These are phyloP conservation scores for Nepenthes alata DNA, from an alignment of 179 eudicot species.

Conservation along the genomic window DNA sequence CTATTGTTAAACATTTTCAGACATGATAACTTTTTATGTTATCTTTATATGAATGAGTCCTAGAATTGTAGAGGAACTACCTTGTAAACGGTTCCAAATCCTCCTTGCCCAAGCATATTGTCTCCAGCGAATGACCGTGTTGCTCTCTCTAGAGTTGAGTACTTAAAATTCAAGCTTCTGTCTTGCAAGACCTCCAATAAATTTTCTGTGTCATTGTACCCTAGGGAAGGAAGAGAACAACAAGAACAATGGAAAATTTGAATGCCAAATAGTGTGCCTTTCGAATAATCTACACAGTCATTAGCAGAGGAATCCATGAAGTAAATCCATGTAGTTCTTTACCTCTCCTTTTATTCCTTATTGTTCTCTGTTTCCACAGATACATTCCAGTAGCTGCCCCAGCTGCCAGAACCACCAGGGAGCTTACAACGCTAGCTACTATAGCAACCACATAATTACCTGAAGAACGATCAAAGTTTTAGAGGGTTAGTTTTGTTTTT, in stretches of 20 bases:
- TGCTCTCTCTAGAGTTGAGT: conserved; percentile 57
- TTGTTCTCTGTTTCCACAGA: conserved; percentile 36
- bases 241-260: background rate
- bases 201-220: conserved; percentile 35
- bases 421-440: conserved; percentile 37
- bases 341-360: conserved; percentile 57
- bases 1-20: too few relatives aligned
- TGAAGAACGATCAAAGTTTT: conserved; percentile 13
- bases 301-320: background rate
- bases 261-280: background rate
- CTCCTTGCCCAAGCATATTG: conserved; percentile 61
- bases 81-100: conserved; percentile 69
- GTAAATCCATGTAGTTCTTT: background rate
- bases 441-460: conserved; percentile 20
- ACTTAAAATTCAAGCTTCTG: conserved; percentile 53
- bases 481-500: background rate
- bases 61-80: conserved; percentile 12
- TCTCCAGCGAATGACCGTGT: conserved; percentile 38
- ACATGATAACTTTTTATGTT: background rate
- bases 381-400: conserved; percentile 27
- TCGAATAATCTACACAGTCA: background rate
- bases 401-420: conserved; percentile 31
- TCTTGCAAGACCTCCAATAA: conserved; percentile 35
- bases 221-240: conserved; percentile 8
- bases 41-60: too few relatives aligned